phyloP scores from a whole-genome alignment of 495 filamentous ascomycete genomes.

The Elasticomyces elasticus region DNA sequence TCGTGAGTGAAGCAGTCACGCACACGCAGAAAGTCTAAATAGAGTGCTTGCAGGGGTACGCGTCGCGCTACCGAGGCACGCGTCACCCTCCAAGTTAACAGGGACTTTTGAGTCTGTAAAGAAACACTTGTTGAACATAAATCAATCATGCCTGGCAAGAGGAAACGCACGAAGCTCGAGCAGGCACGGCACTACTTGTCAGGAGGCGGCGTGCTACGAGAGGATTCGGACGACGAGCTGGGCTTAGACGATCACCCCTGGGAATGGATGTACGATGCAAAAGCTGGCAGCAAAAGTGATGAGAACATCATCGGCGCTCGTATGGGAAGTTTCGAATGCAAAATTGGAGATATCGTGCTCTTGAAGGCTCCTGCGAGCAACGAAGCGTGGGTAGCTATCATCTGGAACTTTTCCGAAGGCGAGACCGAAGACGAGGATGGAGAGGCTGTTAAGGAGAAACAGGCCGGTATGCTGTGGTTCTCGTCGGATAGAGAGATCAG shows the following conservation, averaged over 20 bases:
- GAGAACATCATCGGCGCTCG: conserved; percentile 61
- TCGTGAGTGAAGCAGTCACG: neutral
- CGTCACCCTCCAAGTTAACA: neutral
- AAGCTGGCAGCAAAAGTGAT: conserved; percentile 9
- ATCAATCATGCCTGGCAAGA: conserved; percentile 17
- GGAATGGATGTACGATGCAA: conserved; percentile 74
- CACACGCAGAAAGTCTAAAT: neutral
- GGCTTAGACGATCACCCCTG: conserved; percentile 77
- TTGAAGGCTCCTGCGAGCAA: conserved; percentile 71
- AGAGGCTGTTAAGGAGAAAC: conserved; percentile 19
- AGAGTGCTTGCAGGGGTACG: neutral
- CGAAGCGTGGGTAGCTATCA: conserved; percentile 83
- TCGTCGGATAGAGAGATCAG: conserved; percentile 80
- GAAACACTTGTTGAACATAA: neutral
- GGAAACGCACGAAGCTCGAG: conserved; percentile 25
- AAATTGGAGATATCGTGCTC: conserved; percentile 69
- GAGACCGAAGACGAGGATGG: conserved; percentile 33
- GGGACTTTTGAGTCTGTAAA: no score
- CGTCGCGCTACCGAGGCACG: neutral
- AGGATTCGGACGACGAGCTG: conserved; percentile 88
- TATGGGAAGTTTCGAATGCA: conserved; percentile 76
- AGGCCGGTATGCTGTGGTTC: conserved; percentile 55
- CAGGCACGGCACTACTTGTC: conserved; percentile 52
- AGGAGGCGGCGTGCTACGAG: conserved; percentile 56
- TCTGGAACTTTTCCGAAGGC: conserved; percentile 61